Evolutionary conservation across 1,284 basidiomycete genomes (phyloP).

Genomic region (Schizopora paradoxa): DNA sequence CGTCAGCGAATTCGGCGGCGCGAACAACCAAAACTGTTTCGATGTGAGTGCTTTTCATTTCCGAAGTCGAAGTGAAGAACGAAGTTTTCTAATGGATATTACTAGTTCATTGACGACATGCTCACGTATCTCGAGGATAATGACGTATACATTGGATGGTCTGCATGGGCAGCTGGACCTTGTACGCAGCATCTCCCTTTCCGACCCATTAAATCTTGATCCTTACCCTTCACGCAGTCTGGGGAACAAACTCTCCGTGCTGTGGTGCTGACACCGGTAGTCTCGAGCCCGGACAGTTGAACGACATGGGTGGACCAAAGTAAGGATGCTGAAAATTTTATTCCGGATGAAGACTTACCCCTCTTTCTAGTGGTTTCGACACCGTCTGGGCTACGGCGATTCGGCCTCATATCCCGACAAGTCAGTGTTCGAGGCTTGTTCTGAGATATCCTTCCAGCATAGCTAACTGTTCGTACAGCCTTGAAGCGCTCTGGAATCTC

Average conservation of each 20-base stretch:
- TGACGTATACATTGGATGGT: conserved; percentile 43
- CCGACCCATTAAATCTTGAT: background rate
- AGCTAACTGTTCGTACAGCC: conserved; percentile 9
- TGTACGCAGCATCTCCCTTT: conserved; percentile 25
- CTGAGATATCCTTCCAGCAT: background rate
- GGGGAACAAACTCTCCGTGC: conserved; percentile 39
- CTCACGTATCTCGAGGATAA: conserved; percentile 36
- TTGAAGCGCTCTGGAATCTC: conserved; percentile 22
- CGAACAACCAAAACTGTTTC: conserved; percentile 37
- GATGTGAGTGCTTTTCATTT: conserved; percentile 21
- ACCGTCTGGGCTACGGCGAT: conserved; percentile 40
- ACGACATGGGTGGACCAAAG: conserved; percentile 21
- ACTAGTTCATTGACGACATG: conserved; percentile 31
- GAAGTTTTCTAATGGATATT: background rate
- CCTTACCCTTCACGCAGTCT: conserved; percentile 28
- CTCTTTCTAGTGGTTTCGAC: conserved; percentile 32
- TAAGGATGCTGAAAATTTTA: conserved; percentile 9
- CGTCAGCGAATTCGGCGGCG: conserved; percentile 41
- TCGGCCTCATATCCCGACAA: conserved; percentile 36
- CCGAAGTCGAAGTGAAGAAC: background rate
- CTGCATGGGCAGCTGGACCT: conserved; percentile 45
- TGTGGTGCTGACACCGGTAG: conserved; percentile 42
- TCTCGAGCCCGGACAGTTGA: conserved; percentile 37
- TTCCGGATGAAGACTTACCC: background rate
- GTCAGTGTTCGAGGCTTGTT: conserved; percentile 23